Evolutionary conservation across 2,329 filamentous ascomycete genomes (phyloP), one percentile per base, ranked within the genome.

Genomic region (Aspergillus fructus): DNA sequence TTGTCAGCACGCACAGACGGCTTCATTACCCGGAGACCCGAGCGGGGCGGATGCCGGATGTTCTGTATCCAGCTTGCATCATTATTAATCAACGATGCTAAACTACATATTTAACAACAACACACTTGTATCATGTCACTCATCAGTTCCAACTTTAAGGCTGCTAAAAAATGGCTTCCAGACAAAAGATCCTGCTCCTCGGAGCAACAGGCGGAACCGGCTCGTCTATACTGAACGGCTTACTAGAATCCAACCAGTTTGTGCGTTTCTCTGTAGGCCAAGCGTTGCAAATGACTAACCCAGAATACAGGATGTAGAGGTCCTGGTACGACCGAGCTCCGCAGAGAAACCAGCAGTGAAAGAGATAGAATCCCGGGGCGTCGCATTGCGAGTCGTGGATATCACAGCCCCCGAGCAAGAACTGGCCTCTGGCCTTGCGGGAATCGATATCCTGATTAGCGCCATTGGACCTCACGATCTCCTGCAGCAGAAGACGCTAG

Each of bases 261-360:
- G 37, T n/a, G 5, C 13, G 15, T 17, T 4, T 17, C 37, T 2
- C 2, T 15, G 37, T 3, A 17, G 17, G 37, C 37, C 13, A 40
- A 15, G 2, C 5, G 2, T 17, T 8, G 5, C 11, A 6, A 13
- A 17, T 15, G 1, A 6, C 37, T 40, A 40, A 15, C 1, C 6
- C 9, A 8, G 11, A n/a, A 40, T 40, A 7, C 1, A 80, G 80
- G 70, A 80, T 5, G 69, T 83, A 4, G 73, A 69, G 2, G 71
- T 74, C 8, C 64, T 83, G 9, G 67, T 74, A 2, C 74, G 80
- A 4, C 71, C 74, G 3, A 56, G 69, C 2, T 82, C 80, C 0
- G 48, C 74, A 6, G 43, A 72, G 4, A 83, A 79, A 41, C 72
- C 76, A 0, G 67, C 69, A 3, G 71, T 74, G 24, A 33, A 68